Conservation (phyloP, 1,139 yeast genomes). For the Debaryomyces nepalensis region DNA sequence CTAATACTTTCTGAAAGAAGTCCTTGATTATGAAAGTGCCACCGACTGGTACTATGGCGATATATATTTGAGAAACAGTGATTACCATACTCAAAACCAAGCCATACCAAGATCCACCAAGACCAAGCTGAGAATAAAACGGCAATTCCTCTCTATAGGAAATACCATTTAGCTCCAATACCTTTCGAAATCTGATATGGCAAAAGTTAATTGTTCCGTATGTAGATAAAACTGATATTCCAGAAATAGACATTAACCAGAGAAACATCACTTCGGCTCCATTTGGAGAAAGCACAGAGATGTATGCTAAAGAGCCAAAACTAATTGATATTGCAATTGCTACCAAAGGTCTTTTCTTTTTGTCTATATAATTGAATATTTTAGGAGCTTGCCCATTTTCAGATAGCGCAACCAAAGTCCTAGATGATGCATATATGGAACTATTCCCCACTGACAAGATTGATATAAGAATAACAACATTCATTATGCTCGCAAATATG, state of each 20-base stretch:
- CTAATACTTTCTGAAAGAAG: slow-evolving; percentile 32
- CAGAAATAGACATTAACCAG: slow-evolving; percentile 19
- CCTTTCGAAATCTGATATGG: slow-evolving; percentile 17
- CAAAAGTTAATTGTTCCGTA: slow-evolving; percentile 18
- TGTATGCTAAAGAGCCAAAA: slow-evolving; percentile 17
- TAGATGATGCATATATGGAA: slow-evolving; percentile 34
- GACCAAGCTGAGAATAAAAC: slow-evolving; percentile 17
- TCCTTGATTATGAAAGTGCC: slow-evolving; percentile 23
- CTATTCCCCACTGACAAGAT: slow-evolving; percentile 35
- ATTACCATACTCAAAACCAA: slow-evolving; percentile 16
- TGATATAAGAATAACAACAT: slow-evolving; percentile 32
- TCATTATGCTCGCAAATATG: slow-evolving; percentile 33
- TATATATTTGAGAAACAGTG: slow-evolving; percentile 22
- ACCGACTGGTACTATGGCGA: slow-evolving; percentile 31
- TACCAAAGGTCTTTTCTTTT: slow-evolving; percentile 31
- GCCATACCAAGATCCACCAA: slow-evolving; percentile 19
- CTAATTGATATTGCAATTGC: slow-evolving; percentile 22
- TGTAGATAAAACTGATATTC: slow-evolving; percentile 15
- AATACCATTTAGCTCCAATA: slow-evolving; percentile 12
- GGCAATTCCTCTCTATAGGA: slow-evolving; percentile 14
- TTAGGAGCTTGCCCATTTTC: slow-evolving; percentile 33
- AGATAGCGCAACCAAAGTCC: slow-evolving; percentile 32
- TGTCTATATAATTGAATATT: slow-evolving; percentile 31
- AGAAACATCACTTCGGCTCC: slow-evolving; percentile 24
- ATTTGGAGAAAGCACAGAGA: slow-evolving; percentile 17